Conservation (phyloP, 2,329 filamentous ascomycete genomes). For the Diaporthe batatas region DNA sequence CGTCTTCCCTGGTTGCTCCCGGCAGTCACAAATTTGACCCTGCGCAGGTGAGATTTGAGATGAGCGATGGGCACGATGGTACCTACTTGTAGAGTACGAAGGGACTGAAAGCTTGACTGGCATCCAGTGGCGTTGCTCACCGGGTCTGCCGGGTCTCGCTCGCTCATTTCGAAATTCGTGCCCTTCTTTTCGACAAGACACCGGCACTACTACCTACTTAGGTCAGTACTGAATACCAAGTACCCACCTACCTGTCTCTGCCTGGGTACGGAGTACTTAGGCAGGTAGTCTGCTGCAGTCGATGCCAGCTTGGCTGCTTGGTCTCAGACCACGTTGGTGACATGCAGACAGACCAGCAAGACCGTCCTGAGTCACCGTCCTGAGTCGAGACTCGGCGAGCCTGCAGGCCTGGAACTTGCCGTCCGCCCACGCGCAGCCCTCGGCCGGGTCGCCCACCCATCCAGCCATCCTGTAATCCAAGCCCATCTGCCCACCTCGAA, state of each 20-base stretch:
- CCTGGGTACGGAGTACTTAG: too few relatives aligned
- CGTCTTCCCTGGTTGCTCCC: conserved; percentile 10
- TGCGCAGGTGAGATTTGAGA: conserved; percentile 25
- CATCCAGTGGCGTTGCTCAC: too few relatives aligned
- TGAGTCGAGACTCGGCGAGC: background rate
- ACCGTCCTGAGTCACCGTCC: background rate
- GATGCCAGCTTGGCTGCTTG: background rate
- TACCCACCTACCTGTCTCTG: too few relatives aligned
- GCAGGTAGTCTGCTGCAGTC: background rate
- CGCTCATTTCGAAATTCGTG: too few relatives aligned
- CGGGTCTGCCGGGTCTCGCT: too few relatives aligned
- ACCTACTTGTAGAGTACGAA: background rate
- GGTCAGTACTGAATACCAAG: too few relatives aligned
- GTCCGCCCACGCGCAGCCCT: conserved; percentile 1
- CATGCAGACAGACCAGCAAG: conserved; percentile 1
- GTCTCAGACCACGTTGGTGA: conserved; percentile 31
- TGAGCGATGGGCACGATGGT: conserved; percentile 25
- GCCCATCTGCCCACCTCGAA: background rate
- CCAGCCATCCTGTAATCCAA: too few relatives aligned
- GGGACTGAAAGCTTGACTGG: background rate
- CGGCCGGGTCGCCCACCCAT: conserved; percentile 14
- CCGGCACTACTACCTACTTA: too few relatives aligned
- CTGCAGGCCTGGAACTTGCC: conserved; percentile 15
- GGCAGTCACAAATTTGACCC: conserved; percentile 19
- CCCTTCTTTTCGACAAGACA: too few relatives aligned